These are phyloP conservation scores for Fusarium palustre DNA, from an alignment of 2,329 filamentous ascomycete species.

Conservation along the genomic window DNA sequence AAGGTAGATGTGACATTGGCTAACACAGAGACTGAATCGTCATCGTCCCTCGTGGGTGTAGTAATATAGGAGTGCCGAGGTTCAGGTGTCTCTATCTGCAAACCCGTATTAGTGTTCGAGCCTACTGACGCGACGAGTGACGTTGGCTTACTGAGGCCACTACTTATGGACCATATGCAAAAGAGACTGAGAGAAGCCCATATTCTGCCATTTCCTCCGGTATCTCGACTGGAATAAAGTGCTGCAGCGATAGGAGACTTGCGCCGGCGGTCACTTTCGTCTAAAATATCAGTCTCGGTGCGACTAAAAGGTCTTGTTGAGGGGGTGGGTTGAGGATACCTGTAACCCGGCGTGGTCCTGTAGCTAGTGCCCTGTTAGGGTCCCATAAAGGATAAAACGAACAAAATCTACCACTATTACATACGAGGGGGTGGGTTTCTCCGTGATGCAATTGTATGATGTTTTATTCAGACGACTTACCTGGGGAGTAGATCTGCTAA, in stretches of 20 bases:
- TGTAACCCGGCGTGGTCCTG: too few relatives aligned
- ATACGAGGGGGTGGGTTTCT: neutral
- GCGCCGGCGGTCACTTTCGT: neutral
- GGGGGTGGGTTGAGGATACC: too few relatives aligned
- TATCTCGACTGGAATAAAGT: neutral
- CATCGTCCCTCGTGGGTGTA: constrained; percentile 31
- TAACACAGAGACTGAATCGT: constrained; percentile 50
- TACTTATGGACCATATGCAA: constrained; percentile 41
- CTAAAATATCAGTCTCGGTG: neutral
- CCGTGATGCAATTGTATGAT: neutral
- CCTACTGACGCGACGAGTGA: neutral
- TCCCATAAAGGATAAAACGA: too few relatives aligned
- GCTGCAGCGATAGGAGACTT: neutral
- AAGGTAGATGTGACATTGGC: constrained; percentile 38
- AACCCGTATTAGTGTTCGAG: neutral
- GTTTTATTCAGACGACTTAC: neutral
- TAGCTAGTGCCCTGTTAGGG: too few relatives aligned
- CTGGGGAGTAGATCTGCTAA: neutral
- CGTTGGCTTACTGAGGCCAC: constrained; percentile 21
- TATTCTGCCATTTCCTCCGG: constrained; percentile 38
- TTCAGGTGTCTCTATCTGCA: constrained; percentile 43
- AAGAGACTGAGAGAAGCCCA: constrained; percentile 44
- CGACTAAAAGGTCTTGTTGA: neutral
- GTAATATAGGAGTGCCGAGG: constrained; percentile 46
- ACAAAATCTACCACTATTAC: too few relatives aligned